Percentiles rank a stretch among this genome's conserved stretches.
phyloP scores from a whole-genome alignment of 2,329 filamentous ascomycete genomes.

The Fusarium continuum region DNA sequence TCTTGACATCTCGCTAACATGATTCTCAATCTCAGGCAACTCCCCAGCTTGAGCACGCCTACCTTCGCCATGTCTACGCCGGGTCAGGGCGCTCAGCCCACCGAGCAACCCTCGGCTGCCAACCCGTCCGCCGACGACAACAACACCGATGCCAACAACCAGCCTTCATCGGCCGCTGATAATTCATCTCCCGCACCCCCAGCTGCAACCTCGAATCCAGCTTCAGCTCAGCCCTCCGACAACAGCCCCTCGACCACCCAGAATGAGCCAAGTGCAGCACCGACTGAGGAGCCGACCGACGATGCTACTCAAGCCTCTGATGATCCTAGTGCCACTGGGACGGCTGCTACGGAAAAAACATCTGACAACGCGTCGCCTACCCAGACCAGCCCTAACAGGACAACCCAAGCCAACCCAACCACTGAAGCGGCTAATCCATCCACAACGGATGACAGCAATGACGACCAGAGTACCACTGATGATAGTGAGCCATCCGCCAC shows the following conservation, averaged over 20 bases:
- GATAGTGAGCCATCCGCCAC: conserved; percentile 18
- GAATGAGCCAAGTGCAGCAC: conserved; percentile 5
- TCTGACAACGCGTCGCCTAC: conserved; percentile 6
- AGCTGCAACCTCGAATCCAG: conserved; percentile 12
- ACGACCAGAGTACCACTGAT: conserved; percentile 20
- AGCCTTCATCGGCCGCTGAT: conserved; percentile 12
- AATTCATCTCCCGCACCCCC: conserved; percentile 7
- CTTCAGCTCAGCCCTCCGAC: conserved; percentile 10
- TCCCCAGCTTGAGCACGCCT: conserved; percentile 31
- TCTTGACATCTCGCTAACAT: conserved; percentile 47
- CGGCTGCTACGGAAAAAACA: conserved; percentile 17
- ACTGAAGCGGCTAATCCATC: conserved; percentile 16
- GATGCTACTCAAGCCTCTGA: conserved; percentile 12
- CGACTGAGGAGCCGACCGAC: conserved; percentile 4
- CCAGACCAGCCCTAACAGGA: neutral
- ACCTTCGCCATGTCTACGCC: conserved; percentile 49
- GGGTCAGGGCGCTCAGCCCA: conserved; percentile 33
- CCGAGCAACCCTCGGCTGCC: conserved; percentile 32
- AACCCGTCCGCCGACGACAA: conserved; percentile 17
- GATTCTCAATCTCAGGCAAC: conserved; percentile 45
- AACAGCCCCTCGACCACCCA: conserved; percentile 14
- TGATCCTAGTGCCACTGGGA: conserved; percentile 6
- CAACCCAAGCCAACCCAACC: conserved; percentile 22
- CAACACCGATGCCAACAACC: conserved; percentile 18
- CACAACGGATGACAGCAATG: conserved; percentile 18